phyloP scores from a whole-genome alignment of 2,329 filamentous ascomycete species.

The Colletotrichum horii region DNA sequence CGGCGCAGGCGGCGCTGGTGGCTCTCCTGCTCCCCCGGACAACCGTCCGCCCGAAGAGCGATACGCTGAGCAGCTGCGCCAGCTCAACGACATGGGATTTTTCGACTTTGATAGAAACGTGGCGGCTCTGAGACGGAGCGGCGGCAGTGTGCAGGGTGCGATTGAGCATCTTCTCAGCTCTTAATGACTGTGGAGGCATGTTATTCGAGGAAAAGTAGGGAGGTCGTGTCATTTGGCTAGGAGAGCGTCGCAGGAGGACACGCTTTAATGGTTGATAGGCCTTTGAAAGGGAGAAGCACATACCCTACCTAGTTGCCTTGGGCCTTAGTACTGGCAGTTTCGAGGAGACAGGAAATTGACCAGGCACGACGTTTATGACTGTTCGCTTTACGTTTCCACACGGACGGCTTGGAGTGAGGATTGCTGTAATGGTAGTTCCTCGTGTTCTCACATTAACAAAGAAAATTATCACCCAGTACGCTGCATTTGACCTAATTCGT shows the following conservation, averaged over 20 bases:
- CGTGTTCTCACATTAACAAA: background rate
- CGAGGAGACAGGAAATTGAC: conserved; percentile 10
- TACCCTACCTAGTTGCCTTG: conserved; percentile 13
- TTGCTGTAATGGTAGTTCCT: background rate
- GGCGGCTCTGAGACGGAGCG: conserved; percentile 82
- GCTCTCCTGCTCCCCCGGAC: conserved; percentile 67
- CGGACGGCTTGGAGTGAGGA: background rate
- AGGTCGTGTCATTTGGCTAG: background rate
- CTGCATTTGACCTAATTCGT: background rate
- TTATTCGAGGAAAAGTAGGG: background rate
- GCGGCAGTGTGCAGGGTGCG: conserved; percentile 92
- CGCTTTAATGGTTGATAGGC: conserved; percentile 11
- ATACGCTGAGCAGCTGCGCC: conserved; percentile 87
- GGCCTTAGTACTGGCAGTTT: conserved; percentile 14
- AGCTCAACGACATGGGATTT: conserved; percentile 99
- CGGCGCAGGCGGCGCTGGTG: conserved; percentile 32
- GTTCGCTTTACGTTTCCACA: background rate
- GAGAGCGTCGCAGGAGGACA: background rate
- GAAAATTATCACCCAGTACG: too few species aligned
- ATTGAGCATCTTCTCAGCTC: conserved; percentile 72
- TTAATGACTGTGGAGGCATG: background rate
- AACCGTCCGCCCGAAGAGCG: conserved; percentile 91
- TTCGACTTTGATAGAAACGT: conserved; percentile 96
- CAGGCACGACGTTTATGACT: conserved; percentile 18
- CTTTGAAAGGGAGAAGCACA: conserved; percentile 5